phyloP scores from a whole-genome alignment of 2,329 filamentous ascomycete species.

The Aspergillus niger region DNA sequence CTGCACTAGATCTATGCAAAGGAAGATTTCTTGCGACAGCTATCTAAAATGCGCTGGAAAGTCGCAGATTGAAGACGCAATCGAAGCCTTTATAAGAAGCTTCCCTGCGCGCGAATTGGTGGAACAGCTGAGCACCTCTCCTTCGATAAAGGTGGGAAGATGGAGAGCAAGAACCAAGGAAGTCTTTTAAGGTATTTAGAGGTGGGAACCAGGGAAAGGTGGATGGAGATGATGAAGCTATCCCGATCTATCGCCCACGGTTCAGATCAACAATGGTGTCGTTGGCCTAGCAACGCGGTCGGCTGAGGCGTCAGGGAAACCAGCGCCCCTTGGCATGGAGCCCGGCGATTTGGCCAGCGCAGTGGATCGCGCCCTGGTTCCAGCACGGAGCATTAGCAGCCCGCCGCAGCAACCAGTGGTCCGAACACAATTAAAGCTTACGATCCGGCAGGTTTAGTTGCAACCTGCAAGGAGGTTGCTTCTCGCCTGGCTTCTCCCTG shows the following conservation, averaged over 20 bases:
- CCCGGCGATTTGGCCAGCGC: slow-evolving; percentile 14
- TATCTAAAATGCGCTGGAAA: slow-evolving; percentile 7
- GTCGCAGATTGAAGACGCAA: slow-evolving; percentile 10
- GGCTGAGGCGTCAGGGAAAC: slow-evolving; percentile 35
- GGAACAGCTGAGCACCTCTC: slow-evolving; percentile 14
- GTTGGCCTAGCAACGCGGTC: slow-evolving; percentile 42
- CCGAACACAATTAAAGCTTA: slow-evolving; percentile 20
- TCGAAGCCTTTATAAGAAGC: slow-evolving; percentile 2
- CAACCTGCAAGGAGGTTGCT: slow-evolving; percentile 24
- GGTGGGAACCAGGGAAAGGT: slow-evolving; percentile 33
- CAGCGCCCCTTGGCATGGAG: slow-evolving; percentile 27
- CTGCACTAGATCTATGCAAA: slow-evolving; percentile 18
- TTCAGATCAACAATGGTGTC: slow-evolving; percentile 41
- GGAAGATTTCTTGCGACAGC: slow-evolving; percentile 8
- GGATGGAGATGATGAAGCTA: slow-evolving; percentile 30
- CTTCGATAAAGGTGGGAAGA: slow-evolving; percentile 17
- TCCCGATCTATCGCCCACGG: slow-evolving; percentile 37
- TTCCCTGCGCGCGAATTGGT: slow-evolving; percentile 5
- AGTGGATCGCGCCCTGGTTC: slow-evolving; percentile 27
- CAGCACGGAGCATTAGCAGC: slow-evolving; percentile 13
- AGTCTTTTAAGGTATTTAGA: slow-evolving; percentile 31
- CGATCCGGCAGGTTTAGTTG: slow-evolving; percentile 17
- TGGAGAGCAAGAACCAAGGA: slow-evolving; percentile 23
- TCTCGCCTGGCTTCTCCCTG: slow-evolving; percentile 10
- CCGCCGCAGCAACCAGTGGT: slow-evolving; percentile 7